These are phyloP conservation scores for Aureobasidium namibiae DNA, from an alignment of 2,329 filamentous ascomycete genomes.

Conservation along the genomic window DNA sequence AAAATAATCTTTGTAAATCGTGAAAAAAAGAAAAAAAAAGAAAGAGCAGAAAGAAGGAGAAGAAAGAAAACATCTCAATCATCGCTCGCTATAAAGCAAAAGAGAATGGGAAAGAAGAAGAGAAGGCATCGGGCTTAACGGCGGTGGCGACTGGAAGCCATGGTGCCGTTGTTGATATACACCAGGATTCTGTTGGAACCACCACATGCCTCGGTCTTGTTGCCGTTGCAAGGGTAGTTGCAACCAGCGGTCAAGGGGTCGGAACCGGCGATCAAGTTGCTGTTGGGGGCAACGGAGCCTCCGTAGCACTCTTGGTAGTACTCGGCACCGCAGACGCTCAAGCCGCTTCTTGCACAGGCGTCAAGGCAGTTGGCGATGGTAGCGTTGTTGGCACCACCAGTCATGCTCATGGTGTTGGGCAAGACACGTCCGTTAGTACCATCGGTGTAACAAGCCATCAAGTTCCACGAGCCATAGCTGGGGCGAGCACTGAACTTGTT, in stretches of 20 bases:
- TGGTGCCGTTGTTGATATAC: slow-evolving; percentile 21
- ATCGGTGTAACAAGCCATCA: slow-evolving; percentile 23
- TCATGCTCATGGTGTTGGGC: slow-evolving; percentile 14
- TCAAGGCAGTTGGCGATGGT: slow-evolving; percentile 22
- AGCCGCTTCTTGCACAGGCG: slow-evolving; percentile 20
- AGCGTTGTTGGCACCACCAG: slow-evolving; percentile 20
- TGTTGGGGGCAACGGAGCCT: slow-evolving; percentile 15
- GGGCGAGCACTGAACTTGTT: slow-evolving; percentile 20
- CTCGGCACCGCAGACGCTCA: slow-evolving; percentile 22
- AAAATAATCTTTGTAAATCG: neutral
- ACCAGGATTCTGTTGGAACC: slow-evolving; percentile 20
- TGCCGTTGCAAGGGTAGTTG: slow-evolving; percentile 23
- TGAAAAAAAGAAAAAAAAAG: neutral
- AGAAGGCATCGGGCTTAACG: neutral
- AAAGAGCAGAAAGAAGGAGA: neutral
- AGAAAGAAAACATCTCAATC: no score
- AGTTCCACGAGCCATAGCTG: slow-evolving; percentile 19
- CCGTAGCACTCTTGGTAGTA: slow-evolving; percentile 23
- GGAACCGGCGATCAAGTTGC: slow-evolving; percentile 13
- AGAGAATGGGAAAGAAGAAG: neutral
- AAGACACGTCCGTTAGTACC: slow-evolving; percentile 17
- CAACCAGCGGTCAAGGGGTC: slow-evolving; percentile 21
- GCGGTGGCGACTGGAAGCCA: neutral
- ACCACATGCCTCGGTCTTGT: slow-evolving; percentile 25
- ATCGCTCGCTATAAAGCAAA: neutral